phyloP scores from a whole-genome alignment of 2,329 filamentous ascomycete genomes.

The Verticillium dahliae region DNA sequence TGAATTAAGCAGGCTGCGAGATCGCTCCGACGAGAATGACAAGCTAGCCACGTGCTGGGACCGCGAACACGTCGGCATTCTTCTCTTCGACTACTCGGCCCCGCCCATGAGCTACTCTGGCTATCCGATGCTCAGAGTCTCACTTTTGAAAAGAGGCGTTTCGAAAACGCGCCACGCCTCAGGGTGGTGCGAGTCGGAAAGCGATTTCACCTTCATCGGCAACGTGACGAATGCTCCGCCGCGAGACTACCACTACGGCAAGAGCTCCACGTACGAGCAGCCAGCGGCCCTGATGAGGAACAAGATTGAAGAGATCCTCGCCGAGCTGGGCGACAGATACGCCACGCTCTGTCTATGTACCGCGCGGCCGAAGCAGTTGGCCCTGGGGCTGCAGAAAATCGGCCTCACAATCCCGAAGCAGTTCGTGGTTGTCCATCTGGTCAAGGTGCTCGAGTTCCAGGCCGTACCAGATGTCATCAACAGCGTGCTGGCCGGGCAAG shows the following conservation, averaged over 20 bases:
- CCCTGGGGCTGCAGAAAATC: neutral
- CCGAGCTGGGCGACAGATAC: neutral
- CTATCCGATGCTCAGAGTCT: neutral
- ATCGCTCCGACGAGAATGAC: conserved; percentile 1
- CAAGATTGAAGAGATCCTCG: neutral
- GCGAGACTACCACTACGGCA: neutral
- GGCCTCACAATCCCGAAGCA: neutral
- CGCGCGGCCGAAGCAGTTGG: neutral
- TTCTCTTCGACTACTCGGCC: conserved; percentile 1
- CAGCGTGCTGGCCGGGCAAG: neutral
- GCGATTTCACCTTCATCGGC: neutral
- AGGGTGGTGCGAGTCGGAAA: neutral
- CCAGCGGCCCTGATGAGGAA: neutral
- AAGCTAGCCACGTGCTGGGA: conserved; percentile 4
- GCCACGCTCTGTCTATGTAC: neutral
- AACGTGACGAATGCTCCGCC: neutral
- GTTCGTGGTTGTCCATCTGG: conserved; percentile 1
- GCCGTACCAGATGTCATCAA: conserved; percentile 1
- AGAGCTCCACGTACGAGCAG: neutral
- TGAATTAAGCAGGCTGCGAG: neutral
- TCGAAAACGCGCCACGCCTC: neutral
- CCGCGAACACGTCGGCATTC: neutral
- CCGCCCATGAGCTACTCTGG: neutral
- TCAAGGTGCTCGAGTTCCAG: conserved; percentile 7
- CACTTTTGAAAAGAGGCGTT: neutral